Percentiles rank a stretch among this genome's conserved stretches.
These are phyloP conservation scores for Fonsecaea multimorphosa DNA, from an alignment of 2,329 filamentous ascomycete genomes.

Conservation along the genomic window DNA sequence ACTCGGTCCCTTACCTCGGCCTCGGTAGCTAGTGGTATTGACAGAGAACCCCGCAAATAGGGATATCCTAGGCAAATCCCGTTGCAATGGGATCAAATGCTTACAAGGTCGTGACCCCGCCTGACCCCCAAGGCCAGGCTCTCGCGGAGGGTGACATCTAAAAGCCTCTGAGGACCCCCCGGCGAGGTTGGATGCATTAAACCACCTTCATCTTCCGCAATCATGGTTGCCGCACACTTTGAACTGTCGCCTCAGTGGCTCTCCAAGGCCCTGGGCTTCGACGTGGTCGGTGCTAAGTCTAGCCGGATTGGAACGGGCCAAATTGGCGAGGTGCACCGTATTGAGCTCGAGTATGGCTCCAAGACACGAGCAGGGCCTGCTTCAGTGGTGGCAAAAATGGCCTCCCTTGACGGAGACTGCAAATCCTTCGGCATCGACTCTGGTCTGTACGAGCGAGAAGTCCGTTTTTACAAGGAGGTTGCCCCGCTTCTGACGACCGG, in stretches of 20 bases:
- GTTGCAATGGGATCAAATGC: background rate
- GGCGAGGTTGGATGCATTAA: background rate
- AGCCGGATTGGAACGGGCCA: background rate
- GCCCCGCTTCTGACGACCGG: background rate
- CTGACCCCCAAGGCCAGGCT: background rate
- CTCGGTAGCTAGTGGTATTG: background rate
- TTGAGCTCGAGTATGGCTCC: slow-evolving; percentile 2
- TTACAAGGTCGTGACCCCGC: background rate
- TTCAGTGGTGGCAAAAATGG: slow-evolving; percentile 8
- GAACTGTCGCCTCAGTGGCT: background rate
- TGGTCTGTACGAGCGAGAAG: slow-evolving; percentile 1
- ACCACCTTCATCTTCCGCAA: background rate
- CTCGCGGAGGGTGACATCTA: background rate
- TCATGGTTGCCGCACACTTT: background rate
- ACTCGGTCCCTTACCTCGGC: background rate
- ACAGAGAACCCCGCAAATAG: background rate
- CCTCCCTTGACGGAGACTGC: slow-evolving; percentile 12
- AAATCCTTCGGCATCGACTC: background rate
- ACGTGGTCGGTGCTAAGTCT: background rate
- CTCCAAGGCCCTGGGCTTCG: background rate
- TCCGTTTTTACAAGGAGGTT: background rate
- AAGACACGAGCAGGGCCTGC: slow-evolving; percentile 9
- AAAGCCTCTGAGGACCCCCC: background rate
- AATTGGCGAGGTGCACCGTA: background rate
- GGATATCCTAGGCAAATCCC: background rate